These are phyloP conservation scores for Entrophospora sp. DNA, from an alignment of 192 early-diverging fungal species.

Conservation along the genomic window DNA sequence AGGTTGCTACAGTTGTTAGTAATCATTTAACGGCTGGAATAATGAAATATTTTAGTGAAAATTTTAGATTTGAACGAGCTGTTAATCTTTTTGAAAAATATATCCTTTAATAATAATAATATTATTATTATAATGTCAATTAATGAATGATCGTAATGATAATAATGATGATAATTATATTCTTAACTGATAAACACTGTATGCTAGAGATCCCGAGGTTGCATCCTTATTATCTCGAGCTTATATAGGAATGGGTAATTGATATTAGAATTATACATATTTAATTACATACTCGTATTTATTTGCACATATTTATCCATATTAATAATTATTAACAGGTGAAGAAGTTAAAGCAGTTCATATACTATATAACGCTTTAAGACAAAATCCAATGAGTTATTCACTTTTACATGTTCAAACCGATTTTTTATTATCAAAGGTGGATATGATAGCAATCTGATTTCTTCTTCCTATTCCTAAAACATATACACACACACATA, in stretches of 20 bases:
- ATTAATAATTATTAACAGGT: no score
- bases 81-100: constrained; percentile 70
- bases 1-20: constrained; percentile 81
- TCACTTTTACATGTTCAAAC: constrained; percentile 81
- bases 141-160: neutral
- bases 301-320: neutral
- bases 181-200: constrained; percentile 37
- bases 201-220: constrained; percentile 78
- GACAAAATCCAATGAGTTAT: constrained; percentile 70
- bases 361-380: constrained; percentile 76
- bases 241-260: constrained; percentile 53
- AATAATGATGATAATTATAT: neutral
- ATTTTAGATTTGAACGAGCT: constrained; percentile 70
- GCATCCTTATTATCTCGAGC: constrained; percentile 76
- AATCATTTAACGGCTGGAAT: constrained; percentile 88
- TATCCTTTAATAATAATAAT: constrained; percentile 17
- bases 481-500: no score
- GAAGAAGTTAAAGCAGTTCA: constrained; percentile 92
- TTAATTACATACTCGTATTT: no score
- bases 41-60: constrained; percentile 81
- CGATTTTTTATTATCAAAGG: constrained; percentile 80
- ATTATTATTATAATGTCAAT: neutral
- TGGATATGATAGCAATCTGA: constrained; percentile 7
- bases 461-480: neutral
- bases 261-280: neutral